Conservation (phyloP, 1,139 yeast genomes). For the Petasospora rhodanensis region DNA sequence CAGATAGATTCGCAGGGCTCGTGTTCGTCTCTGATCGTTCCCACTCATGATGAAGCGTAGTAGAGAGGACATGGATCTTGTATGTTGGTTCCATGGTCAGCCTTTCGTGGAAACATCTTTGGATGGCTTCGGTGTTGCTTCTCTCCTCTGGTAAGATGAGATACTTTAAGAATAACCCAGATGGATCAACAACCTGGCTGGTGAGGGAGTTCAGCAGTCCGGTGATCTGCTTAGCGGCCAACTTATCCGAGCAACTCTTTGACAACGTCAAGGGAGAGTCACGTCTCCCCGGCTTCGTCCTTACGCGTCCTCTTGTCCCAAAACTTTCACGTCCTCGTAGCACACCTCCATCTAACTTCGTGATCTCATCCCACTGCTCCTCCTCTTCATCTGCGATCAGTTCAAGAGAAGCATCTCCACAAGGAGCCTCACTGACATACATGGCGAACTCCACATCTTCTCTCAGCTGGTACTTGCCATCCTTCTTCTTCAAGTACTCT, state of each 20-base stretch:
- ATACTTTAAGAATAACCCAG: conserved; percentile 43
- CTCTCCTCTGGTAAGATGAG: conserved; percentile 48
- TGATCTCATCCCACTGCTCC: conserved; percentile 27
- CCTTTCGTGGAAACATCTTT: conserved; percentile 48
- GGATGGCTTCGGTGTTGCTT: conserved; percentile 33
- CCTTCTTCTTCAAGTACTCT: conserved; percentile 6
- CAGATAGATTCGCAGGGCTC: conserved; percentile 34
- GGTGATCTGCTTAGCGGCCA: conserved; percentile 57
- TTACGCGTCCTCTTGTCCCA: conserved; percentile 52
- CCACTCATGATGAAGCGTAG: conserved; percentile 26
- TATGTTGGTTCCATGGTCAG: conserved; percentile 12
- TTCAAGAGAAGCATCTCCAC: conserved; percentile 86
- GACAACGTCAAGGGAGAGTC: conserved; percentile 70
- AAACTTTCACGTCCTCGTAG: conserved; percentile 68
- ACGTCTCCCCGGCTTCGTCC: conserved; percentile 88
- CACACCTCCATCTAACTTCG: conserved; percentile 28
- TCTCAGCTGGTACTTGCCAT: conserved; percentile 30
- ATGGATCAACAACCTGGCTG: conserved; percentile 36
- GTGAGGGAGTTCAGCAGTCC: conserved; percentile 56
- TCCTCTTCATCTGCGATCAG: conserved; percentile 27
- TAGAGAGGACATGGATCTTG: conserved; percentile 4
- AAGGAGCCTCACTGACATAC: conserved; percentile 78
- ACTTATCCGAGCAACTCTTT: conserved; percentile 86
- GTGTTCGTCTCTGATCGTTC: conserved; percentile 20
- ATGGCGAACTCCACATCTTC: conserved; percentile 44